These are phyloP conservation scores for Plenodomus tracheiphilus DNA, from an alignment of 2,329 filamentous ascomycete genomes.

Conservation along the genomic window DNA sequence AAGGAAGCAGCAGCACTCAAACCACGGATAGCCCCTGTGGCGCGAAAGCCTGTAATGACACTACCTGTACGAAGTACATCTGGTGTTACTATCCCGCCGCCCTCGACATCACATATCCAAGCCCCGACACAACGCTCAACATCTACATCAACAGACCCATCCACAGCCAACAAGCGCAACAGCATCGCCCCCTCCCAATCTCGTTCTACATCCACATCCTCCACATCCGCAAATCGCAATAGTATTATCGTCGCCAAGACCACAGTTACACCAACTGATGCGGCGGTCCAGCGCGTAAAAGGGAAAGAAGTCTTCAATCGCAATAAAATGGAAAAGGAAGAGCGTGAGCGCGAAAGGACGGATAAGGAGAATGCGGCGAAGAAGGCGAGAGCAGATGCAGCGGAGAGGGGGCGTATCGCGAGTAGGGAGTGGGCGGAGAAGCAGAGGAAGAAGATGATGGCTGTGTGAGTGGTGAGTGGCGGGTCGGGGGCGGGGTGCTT, in stretches of 20 bases:
- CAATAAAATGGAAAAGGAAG: conserved; percentile 47
- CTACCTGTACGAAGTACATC: conserved; percentile 39
- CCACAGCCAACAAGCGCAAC: conserved; percentile 25
- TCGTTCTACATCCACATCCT: conserved; percentile 24
- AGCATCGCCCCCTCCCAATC: conserved; percentile 26
- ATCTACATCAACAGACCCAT: conserved; percentile 18
- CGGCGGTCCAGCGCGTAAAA: conserved; percentile 40
- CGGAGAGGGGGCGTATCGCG: conserved; percentile 49
- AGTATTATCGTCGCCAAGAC: conserved; percentile 27
- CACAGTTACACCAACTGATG: conserved; percentile 36
- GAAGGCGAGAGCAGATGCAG: conserved; percentile 51
- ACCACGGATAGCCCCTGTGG: conserved; percentile 28
- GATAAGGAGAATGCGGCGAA: conserved; percentile 55
- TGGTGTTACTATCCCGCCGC: conserved; percentile 21
- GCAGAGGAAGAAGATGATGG: conserved; percentile 46
- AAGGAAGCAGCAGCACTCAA: conserved; percentile 44
- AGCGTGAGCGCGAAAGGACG: conserved; percentile 45
- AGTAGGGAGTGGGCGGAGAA: conserved; percentile 56
- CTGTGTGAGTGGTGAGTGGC: not conserved
- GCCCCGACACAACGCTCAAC: conserved; percentile 6
- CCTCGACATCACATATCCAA: conserved; percentile 7
- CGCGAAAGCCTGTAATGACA: conserved; percentile 53
- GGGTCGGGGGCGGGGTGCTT: no score
- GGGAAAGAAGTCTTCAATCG: conserved; percentile 53
- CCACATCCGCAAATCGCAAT: conserved; percentile 27